phyloP scores from a whole-genome alignment of 306 rosid species.

The Cicer cuneatum region DNA sequence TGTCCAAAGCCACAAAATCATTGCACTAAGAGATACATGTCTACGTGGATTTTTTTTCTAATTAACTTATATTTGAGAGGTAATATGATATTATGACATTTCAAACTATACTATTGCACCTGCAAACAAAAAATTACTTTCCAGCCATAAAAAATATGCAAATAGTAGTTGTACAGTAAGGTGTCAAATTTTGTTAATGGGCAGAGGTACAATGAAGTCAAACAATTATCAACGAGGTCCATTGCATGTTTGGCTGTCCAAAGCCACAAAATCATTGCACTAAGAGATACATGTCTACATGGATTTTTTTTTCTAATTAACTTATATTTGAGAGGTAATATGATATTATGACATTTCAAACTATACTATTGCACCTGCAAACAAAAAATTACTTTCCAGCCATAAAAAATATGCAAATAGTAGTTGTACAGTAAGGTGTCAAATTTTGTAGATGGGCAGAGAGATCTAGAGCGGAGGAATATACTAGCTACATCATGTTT shows the following conservation, averaged over 20 bases:
- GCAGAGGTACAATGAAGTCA: background rate
- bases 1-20: too few relatives aligned
- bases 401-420: background rate
- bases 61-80: too few relatives aligned
- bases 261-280: too few relatives aligned
- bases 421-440: conserved; percentile 37
- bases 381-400: background rate
- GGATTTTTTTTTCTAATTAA: too few relatives aligned
- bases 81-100: background rate
- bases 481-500: conserved; percentile 41
- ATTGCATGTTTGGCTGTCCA: too few relatives aligned
- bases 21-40: too few relatives aligned
- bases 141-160: background rate
- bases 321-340: too few relatives aligned
- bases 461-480: background rate
- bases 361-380: conserved; percentile 1
- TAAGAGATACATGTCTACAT: too few relatives aligned
- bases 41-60: too few relatives aligned
- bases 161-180: background rate
- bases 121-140: conserved; percentile 13
- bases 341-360: background rate
- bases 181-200: conserved; percentile 49
- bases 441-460: conserved; percentile 40
- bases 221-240: too few relatives aligned
- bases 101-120: conserved; percentile 1